A percentile compares a stretch with the other conserved stretches of the same genome.
These are phyloP conservation scores for Gentiana straminea DNA, from an alignment of 257 asterid genomes.

Conservation along the genomic window DNA sequence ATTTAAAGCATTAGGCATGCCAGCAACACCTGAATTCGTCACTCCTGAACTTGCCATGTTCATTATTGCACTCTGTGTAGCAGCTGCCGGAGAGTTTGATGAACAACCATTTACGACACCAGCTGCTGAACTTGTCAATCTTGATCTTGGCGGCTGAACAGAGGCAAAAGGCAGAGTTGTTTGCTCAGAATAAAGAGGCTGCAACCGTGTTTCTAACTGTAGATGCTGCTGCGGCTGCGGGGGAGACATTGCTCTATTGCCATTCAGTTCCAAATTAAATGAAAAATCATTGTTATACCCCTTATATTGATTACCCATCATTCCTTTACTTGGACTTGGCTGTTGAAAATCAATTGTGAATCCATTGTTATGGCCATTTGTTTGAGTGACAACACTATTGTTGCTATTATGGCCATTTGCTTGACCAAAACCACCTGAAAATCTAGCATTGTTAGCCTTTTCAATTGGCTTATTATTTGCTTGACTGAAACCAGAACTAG, in stretches of 20 bases:
- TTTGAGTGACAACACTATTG: conserved; percentile 23
- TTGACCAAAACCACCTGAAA: conserved; percentile 4
- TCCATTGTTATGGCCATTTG: conserved; percentile 40
- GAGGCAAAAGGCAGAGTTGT: conserved; percentile 52
- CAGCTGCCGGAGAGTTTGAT: conserved; percentile 22
- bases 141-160: conserved; percentile 30
- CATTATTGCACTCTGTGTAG: too few relatives aligned
- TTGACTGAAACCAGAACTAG: conserved; percentile 24
- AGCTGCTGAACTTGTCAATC: conserved; percentile 11
- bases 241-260: conserved; percentile 22
- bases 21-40: too few relatives aligned
- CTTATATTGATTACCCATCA: conserved; percentile 35
- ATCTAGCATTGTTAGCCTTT: conserved; percentile 21
- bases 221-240: conserved; percentile 14
- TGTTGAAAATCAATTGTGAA: conserved; percentile 21
- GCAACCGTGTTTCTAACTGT: conserved; percentile 30
- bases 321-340: conserved; percentile 25
- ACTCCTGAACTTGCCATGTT: too few relatives aligned
- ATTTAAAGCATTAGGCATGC: too few relatives aligned
- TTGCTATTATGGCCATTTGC: conserved; percentile 40
- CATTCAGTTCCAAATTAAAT: conserved; percentile 31
- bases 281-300: conserved; percentile 14
- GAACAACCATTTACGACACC: conserved; percentile 3
- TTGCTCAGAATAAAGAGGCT: conserved; percentile 74
- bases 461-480: conserved; percentile 17